These are phyloP conservation scores for Cyberlindnera misumaiensis DNA, from an alignment of 805 yeast species.

Conservation along the genomic window DNA sequence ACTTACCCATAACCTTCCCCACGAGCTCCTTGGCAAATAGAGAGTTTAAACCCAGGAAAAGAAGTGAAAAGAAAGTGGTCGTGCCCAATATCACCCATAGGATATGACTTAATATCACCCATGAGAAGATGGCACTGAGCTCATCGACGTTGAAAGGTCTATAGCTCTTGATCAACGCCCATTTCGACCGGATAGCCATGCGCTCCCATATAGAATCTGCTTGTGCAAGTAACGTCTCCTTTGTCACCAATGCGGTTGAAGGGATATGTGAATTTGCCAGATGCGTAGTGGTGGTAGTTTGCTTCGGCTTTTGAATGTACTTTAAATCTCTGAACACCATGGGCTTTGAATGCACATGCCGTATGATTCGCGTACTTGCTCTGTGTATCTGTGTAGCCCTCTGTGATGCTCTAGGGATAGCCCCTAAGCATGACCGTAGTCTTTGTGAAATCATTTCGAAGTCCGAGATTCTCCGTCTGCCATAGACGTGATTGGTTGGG, in stretches of 20 bases:
- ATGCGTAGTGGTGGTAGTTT: not conserved
- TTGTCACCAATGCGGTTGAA: slow-evolving; percentile 9
- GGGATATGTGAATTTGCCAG: not conserved
- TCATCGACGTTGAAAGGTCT: slow-evolving; percentile 89
- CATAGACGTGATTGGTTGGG: no score
- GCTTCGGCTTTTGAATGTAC: slow-evolving; percentile 4
- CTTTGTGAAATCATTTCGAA: no score
- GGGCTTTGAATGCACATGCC: slow-evolving; percentile 1
- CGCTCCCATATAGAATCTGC: slow-evolving; percentile 30
- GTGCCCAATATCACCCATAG: slow-evolving; percentile 76
- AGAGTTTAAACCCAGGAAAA: slow-evolving; percentile 65
- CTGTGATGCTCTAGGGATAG: no score
- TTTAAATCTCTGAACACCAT: slow-evolving; percentile 14
- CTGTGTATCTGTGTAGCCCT: no score
- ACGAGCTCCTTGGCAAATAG: slow-evolving; percentile 84
- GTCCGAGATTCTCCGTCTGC: not conserved
- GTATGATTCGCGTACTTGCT: no score
- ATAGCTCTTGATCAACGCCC: slow-evolving; percentile 69
- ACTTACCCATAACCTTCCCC: slow-evolving; percentile 72
- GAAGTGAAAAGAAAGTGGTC: slow-evolving; percentile 80
- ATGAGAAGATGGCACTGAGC: slow-evolving; percentile 77
- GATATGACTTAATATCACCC: slow-evolving; percentile 84
- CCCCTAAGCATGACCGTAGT: no score
- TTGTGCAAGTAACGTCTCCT: slow-evolving; percentile 14
- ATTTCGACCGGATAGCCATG: slow-evolving; percentile 52